Evolutionary conservation across 495 filamentous ascomycete species (phyloP).

Genomic region (Podospora pseudocomata): DNA sequence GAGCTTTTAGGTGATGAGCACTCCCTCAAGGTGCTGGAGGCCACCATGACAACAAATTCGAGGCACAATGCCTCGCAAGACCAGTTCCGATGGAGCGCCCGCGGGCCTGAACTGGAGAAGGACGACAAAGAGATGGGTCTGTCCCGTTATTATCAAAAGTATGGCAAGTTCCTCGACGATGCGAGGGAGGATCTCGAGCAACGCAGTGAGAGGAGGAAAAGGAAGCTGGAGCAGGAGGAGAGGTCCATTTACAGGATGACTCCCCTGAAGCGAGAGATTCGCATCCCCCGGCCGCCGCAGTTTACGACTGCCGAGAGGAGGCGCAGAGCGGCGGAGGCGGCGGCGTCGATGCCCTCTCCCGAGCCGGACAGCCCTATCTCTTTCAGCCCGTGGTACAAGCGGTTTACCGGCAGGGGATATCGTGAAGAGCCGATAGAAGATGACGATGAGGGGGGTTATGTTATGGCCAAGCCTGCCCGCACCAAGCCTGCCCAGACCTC

Average conservation of each 20-base stretch:
- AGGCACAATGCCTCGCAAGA: background rate
- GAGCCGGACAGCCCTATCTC: background rate
- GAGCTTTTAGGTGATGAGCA: constrained; percentile 18
- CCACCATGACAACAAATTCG: background rate
- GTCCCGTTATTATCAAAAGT: constrained; percentile 14
- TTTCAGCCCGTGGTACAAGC: constrained; percentile 4
- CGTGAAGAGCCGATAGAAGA: background rate
- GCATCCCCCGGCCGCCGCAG: constrained; percentile 8
- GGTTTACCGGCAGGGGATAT: constrained; percentile 6
- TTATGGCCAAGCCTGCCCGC: background rate
- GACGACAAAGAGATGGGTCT: constrained; percentile 26
- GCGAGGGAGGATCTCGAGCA: constrained; percentile 17
- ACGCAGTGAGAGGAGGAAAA: constrained; percentile 8
- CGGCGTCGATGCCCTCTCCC: constrained; percentile 2
- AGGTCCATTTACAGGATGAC: background rate
- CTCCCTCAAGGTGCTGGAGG: constrained; percentile 14
- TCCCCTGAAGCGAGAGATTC: constrained; percentile 6
- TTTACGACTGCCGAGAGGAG: background rate
- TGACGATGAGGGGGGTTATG: no score
- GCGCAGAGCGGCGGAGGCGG: constrained; percentile 2
- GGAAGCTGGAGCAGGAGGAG: constrained; percentile 1
- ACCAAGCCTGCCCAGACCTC: background rate
- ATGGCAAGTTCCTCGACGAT: constrained; percentile 17
- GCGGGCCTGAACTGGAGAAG: constrained; percentile 10
- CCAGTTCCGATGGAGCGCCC: constrained; percentile 7